A percentile compares a stretch with the other conserved stretches of the same genome.
Evolutionary conservation across 306 rosid genomes (phyloP).

Genomic region (Cyamopsis tetragonoloba): DNA sequence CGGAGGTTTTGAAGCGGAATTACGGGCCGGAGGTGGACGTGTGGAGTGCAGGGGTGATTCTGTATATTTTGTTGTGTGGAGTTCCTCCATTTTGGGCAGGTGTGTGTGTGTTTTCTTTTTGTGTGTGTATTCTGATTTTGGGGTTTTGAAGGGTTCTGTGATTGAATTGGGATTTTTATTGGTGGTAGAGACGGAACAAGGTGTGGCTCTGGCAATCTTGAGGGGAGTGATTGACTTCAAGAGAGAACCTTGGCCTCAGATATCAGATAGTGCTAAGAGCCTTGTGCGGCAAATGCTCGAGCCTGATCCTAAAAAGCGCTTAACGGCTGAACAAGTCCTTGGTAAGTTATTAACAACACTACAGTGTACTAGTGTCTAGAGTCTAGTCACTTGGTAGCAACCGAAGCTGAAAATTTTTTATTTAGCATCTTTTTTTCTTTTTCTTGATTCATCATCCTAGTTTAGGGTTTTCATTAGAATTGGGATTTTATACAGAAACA

Average conservation of each 20-base stretch:
- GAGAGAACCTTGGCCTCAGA: constrained; percentile 98
- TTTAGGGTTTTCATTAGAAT: constrained; percentile 1
- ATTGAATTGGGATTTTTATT: constrained; percentile 14
- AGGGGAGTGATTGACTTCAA: constrained; percentile 85
- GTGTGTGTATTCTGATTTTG: background rate
- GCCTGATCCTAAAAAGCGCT: constrained; percentile 73
- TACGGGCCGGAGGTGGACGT: constrained; percentile 82
- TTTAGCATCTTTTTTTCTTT: background rate
- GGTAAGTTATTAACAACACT: constrained; percentile 49
- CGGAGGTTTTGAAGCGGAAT: constrained; percentile 68
- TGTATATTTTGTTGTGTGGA: constrained; percentile 73
- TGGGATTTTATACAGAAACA: background rate
- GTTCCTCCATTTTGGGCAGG: constrained; percentile 94
- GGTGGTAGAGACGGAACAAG: constrained; percentile 79
- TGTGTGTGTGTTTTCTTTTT: background rate
- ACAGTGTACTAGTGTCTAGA: background rate
- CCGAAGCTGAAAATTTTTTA: background rate
- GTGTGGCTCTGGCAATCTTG: constrained; percentile 88
- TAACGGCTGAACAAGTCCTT: constrained; percentile 89
- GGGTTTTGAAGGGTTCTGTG: background rate
- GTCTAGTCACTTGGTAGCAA: constrained; percentile 6
- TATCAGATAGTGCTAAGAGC: constrained; percentile 86
- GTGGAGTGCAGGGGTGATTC: constrained; percentile 87
- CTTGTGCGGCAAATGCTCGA: constrained; percentile 84
- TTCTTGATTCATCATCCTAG: background rate